phyloP scores from a whole-genome alignment of 164 flowering plant genomes.

The Macadamia integrifolia region DNA sequence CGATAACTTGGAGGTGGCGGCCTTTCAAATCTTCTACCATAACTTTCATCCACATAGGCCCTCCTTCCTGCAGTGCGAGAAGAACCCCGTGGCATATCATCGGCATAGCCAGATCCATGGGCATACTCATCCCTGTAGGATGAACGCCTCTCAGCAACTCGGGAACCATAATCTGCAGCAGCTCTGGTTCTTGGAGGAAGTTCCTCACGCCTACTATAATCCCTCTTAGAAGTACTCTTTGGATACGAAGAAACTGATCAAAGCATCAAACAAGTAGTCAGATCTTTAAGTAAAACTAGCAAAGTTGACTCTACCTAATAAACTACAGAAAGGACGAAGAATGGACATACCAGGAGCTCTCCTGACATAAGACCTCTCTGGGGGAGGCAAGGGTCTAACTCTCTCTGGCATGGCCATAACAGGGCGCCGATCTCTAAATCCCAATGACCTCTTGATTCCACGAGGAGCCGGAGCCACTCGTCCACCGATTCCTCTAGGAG shows the following conservation, averaged over 20 bases:
- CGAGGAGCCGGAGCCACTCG: conserved; percentile 43
- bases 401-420: conserved; percentile 52
- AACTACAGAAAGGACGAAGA: not conserved
- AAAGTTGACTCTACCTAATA: no score
- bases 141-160: conserved; percentile 59
- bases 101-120: conserved; percentile 63
- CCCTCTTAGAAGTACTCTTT: conserved; percentile 74
- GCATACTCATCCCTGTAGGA: conserved; percentile 73
- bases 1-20: conserved; percentile 73
- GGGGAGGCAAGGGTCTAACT: conserved; percentile 60
- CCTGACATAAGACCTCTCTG: conserved; percentile 69
- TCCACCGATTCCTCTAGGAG: conserved; percentile 36
- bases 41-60: conserved; percentile 73
- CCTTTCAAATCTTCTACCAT: conserved; percentile 75
- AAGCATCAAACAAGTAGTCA: not conserved
- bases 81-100: conserved; percentile 43
- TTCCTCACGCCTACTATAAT: conserved; percentile 65
- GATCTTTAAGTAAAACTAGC: not conserved
- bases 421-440: conserved; percentile 61
- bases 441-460: conserved; percentile 48
- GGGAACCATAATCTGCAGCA: conserved; percentile 57
- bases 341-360: conserved; percentile 58
- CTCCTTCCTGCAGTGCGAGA: conserved; percentile 61
- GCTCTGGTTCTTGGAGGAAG: conserved; percentile 72
- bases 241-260: conserved; percentile 68